A percentile compares a stretch with the other conserved stretches of the same genome.
phyloP scores from a whole-genome alignment of 257 asterid genomes.

The Scutellaria barbata region DNA sequence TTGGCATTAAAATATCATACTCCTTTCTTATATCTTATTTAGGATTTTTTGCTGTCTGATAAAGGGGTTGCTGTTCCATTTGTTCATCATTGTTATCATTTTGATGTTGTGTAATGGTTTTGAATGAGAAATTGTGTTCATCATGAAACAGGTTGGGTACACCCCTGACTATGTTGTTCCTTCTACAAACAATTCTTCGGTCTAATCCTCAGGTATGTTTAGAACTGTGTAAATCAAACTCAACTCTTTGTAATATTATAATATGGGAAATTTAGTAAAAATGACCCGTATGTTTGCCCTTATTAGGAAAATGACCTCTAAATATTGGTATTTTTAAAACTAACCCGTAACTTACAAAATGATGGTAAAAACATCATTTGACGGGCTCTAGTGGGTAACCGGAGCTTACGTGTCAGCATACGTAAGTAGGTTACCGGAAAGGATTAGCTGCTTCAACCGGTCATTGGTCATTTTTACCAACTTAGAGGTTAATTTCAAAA shows the following conservation, averaged over 20 bases:
- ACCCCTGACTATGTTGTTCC: slow-evolving; percentile 97
- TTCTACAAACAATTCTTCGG: slow-evolving; percentile 97
- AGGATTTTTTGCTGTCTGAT: slow-evolving; percentile 20
- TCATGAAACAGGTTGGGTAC: slow-evolving; percentile 85
- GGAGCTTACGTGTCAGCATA: too few species aligned
- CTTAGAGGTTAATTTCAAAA: too few species aligned
- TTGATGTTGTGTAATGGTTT: slow-evolving; percentile 27
- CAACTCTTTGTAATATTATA: slow-evolving; percentile 24
- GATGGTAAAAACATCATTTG: slow-evolving; percentile 26
- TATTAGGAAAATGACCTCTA: too few species aligned
- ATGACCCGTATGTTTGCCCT: slow-evolving; percentile 88
- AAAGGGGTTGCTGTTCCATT: slow-evolving; percentile 19
- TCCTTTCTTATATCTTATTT: slow-evolving; percentile 18
- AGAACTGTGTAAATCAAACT: slow-evolving; percentile 11
- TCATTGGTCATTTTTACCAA: too few species aligned
- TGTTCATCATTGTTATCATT: slow-evolving; percentile 13
- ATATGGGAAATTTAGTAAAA: too few species aligned
- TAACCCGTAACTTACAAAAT: too few species aligned
- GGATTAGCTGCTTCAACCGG: too few species aligned
- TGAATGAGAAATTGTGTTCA: slow-evolving; percentile 28
- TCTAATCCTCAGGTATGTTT: slow-evolving; percentile 94
- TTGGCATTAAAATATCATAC: background rate
- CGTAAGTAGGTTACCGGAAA: too few species aligned
- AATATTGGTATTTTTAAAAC: too few species aligned
- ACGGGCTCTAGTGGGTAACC: too few species aligned